Evolutionary conservation across 495 filamentous ascomycete genomes (phyloP).

Genomic region (Clavariopsis aquatica): DNA sequence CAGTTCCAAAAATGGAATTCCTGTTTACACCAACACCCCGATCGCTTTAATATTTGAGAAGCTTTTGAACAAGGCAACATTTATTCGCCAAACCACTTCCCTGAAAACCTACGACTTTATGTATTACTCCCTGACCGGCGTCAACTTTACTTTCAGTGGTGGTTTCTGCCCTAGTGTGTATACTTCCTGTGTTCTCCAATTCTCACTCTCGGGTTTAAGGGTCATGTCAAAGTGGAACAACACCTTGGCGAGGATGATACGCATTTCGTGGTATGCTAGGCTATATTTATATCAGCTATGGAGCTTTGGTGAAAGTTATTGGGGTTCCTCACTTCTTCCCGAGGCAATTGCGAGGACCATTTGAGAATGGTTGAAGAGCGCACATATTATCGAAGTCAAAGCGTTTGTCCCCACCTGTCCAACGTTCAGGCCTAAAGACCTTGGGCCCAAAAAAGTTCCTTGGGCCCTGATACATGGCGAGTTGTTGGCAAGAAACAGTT

Average conservation of each 20-base stretch:
- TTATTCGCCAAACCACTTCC: too few relatives aligned
- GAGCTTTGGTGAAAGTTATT: slow-evolving; percentile 1
- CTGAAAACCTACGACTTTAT: too few relatives aligned
- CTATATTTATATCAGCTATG: too few relatives aligned
- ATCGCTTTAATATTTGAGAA: too few relatives aligned
- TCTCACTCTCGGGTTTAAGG: slow-evolving; percentile 31
- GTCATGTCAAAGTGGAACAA: slow-evolving; percentile 25
- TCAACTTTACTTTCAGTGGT: slow-evolving; percentile 24
- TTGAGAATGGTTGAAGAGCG: slow-evolving; percentile 39
- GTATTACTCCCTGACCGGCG: slow-evolving; percentile 6
- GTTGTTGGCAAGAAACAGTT: slow-evolving; percentile 35
- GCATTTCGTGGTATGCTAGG: slow-evolving; percentile 28
- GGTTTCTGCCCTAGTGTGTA: slow-evolving; percentile 50
- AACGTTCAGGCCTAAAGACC: slow-evolving; percentile 27
- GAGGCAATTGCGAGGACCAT: slow-evolving; percentile 40
- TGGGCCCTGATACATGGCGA: slow-evolving; percentile 8
- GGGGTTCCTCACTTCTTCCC: slow-evolving; percentile 36
- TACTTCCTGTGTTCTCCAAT: slow-evolving; percentile 39
- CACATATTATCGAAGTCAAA: slow-evolving; percentile 34
- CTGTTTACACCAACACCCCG: too few relatives aligned
- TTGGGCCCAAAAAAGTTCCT: slow-evolving; percentile 34
- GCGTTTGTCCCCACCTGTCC: slow-evolving; percentile 31
- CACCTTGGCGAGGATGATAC: slow-evolving; percentile 19
- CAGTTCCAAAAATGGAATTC: too few relatives aligned
- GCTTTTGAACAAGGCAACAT: too few relatives aligned